A percentile compares a stretch with the other conserved stretches of the same genome.
Evolutionary conservation across 2,329 filamentous ascomycete genomes (phyloP).

Genomic region (Cordyceps sp.): DNA sequence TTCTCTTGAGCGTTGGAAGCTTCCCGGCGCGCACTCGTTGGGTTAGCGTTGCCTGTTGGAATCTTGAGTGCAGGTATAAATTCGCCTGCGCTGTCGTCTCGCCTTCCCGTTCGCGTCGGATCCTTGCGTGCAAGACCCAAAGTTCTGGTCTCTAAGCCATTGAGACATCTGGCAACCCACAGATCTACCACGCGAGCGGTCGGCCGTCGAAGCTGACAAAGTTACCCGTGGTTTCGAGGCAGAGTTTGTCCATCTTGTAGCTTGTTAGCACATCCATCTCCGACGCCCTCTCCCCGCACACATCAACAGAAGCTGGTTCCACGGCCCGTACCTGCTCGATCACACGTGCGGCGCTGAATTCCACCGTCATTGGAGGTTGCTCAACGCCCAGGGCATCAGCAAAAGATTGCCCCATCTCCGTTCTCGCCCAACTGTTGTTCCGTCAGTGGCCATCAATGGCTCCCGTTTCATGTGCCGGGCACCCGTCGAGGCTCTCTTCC

Average conservation of each 20-base stretch:
- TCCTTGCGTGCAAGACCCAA: no score
- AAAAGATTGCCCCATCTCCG: conserved; percentile 4
- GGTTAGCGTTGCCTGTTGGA: no score
- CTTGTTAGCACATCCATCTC: background rate
- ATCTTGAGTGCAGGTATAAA: no score
- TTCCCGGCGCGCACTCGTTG: no score
- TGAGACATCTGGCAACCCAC: background rate
- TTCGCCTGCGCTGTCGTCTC: no score
- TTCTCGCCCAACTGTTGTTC: conserved; percentile 4
- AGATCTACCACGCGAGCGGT: conserved; percentile 4
- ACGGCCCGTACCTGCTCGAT: conserved; percentile 3
- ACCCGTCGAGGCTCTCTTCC: background rate
- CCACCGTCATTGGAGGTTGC: conserved; percentile 3
- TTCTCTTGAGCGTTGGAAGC: no score
- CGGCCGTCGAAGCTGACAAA: conserved; percentile 4
- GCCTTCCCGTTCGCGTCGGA: no score
- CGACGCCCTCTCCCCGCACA: no score
- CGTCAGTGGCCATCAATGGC: no score
- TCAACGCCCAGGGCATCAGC: conserved; percentile 3
- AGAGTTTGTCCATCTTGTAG: conserved; percentile 3
- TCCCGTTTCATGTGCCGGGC: no score
- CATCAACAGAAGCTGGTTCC: background rate
- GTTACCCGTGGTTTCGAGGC: conserved; percentile 4
- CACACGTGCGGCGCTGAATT: conserved; percentile 2
- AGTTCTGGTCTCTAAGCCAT: no score